Percentiles rank a stretch among this genome's conserved stretches.
phyloP scores from a whole-genome alignment of 441 rosid genomes.

The Daphne laureola region DNA sequence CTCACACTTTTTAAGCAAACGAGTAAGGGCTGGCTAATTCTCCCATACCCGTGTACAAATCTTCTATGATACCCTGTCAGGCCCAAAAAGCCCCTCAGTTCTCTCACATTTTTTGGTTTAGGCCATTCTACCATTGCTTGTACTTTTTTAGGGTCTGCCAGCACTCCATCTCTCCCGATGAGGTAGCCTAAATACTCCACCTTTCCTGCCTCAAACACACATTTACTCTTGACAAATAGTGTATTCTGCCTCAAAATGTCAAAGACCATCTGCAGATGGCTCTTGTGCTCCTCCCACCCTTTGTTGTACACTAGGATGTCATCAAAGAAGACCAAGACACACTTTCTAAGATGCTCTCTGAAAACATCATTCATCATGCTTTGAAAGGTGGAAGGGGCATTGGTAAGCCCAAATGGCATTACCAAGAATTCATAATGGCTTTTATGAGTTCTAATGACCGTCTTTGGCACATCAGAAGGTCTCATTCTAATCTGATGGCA shows the following conservation, averaged over 20 bases:
- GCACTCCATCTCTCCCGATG: background rate
- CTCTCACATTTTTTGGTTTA: background rate
- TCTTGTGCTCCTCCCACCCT: background rate
- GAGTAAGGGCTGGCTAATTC: too few relatives aligned
- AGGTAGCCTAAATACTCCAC: background rate
- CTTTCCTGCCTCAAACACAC: background rate
- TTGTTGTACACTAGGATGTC: background rate
- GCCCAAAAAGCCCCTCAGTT: slow-evolving; percentile 1
- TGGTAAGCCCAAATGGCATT: background rate
- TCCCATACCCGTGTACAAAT: background rate
- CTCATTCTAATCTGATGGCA: background rate
- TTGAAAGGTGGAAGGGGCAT: background rate
- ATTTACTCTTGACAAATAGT: background rate
- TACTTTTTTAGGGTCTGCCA: background rate
- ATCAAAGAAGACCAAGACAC: background rate
- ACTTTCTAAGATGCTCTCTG: background rate
- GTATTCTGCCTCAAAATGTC: background rate
- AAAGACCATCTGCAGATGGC: background rate
- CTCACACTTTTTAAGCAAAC: too few relatives aligned
- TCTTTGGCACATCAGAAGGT: background rate
- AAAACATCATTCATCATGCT: background rate
- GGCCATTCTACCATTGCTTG: background rate
- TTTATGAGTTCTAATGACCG: background rate
- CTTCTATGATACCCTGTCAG: background rate
- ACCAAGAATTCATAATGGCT: too few relatives aligned